A percentile compares a stretch with the other conserved stretches of the same genome.
phyloP scores from a whole-genome alignment of 805 yeast genomes.

The Ogataea glucozyma region DNA sequence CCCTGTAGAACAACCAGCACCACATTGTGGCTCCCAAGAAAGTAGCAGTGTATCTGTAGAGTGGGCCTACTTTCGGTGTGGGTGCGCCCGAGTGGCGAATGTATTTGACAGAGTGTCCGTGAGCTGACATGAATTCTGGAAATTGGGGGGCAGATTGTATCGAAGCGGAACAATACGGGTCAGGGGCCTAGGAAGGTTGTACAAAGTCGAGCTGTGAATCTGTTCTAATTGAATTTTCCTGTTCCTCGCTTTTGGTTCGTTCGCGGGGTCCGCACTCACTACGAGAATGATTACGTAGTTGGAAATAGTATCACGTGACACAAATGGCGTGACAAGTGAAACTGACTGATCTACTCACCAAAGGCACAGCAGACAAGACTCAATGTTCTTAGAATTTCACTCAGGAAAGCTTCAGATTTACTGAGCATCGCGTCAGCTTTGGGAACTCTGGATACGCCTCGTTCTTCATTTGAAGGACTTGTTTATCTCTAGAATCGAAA shows the following conservation, averaged over 20 bases:
- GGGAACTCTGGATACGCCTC: too few species aligned
- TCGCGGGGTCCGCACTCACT: background rate
- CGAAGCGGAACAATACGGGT: too few species aligned
- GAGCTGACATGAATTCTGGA: constrained; percentile 12
- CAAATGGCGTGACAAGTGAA: too few species aligned
- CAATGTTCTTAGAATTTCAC: too few species aligned
- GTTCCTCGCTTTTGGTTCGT: background rate
- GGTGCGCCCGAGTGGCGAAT: constrained; percentile 59
- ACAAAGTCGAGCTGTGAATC: too few species aligned
- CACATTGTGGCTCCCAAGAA: constrained; percentile 83
- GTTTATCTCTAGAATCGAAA: constrained; percentile 30
- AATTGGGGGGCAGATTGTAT: background rate
- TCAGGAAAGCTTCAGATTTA: too few species aligned
- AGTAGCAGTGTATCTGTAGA: constrained; percentile 61
- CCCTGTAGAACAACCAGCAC: constrained; percentile 84
- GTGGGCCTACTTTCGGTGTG: constrained; percentile 62
- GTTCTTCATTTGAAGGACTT: constrained; percentile 24
- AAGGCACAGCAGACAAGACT: too few species aligned
- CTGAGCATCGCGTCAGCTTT: too few species aligned
- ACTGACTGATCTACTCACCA: too few species aligned
- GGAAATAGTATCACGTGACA: background rate
- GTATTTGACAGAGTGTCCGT: constrained; percentile 25
- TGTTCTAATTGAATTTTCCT: background rate
- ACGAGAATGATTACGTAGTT: too few species aligned
- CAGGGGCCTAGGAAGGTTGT: too few species aligned